phyloP scores from a whole-genome alignment of 345 rosid genomes.

The Salix arbutifolia region DNA sequence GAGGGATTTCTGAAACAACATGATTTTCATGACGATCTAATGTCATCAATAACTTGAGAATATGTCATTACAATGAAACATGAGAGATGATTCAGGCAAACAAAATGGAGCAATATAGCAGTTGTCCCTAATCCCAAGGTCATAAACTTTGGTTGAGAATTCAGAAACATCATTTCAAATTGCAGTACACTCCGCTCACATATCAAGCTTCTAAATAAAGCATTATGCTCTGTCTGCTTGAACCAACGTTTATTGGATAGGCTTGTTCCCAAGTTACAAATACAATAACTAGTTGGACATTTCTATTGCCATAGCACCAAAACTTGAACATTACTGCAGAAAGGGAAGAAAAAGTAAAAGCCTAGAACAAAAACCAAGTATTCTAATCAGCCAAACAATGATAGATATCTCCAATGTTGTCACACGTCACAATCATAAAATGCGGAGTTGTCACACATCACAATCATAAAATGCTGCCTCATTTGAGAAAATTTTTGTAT shows the following conservation, averaged over 20 bases:
- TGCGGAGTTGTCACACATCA: background rate
- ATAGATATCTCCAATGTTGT: background rate
- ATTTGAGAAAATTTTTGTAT: too few species aligned
- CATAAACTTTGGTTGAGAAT: background rate
- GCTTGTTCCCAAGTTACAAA: background rate
- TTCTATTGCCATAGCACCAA: background rate
- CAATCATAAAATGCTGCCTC: background rate
- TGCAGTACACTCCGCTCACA: background rate
- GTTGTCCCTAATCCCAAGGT: background rate
- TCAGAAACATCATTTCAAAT: background rate
- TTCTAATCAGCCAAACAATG: background rate
- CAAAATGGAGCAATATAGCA: background rate
- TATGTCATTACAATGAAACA: background rate
- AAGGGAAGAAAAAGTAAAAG: too few species aligned
- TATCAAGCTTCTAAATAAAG: background rate
- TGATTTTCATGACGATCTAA: slow-evolving; percentile 4
- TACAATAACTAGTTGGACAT: background rate
- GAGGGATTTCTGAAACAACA: slow-evolving; percentile 71
- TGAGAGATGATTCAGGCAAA: background rate
- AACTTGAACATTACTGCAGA: background rate
- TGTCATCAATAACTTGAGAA: background rate
- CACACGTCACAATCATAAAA: background rate
- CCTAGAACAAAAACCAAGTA: background rate
- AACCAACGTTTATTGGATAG: background rate
- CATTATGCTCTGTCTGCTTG: background rate